phyloP scores from a whole-genome alignment of 164 flowering plant species.

The Piper betle region DNA sequence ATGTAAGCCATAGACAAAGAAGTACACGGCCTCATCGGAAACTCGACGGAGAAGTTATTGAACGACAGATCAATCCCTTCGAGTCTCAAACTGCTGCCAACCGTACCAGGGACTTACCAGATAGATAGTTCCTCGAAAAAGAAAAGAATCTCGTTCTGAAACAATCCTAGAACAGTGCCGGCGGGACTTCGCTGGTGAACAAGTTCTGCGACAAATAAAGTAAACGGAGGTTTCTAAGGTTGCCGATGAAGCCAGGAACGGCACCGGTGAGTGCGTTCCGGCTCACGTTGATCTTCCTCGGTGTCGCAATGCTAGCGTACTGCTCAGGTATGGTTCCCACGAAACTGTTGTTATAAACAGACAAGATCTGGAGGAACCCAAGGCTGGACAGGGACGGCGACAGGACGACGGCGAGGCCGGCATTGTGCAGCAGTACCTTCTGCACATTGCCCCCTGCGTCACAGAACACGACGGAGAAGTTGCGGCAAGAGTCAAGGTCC shows the following conservation, averaged over 20 bases:
- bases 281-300: constrained; percentile 91
- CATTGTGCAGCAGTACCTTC: constrained; percentile 67
- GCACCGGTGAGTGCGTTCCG: constrained; percentile 68
- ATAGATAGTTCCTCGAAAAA: constrained; percentile 53
- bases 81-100: constrained; percentile 51
- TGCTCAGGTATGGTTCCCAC: constrained; percentile 60
- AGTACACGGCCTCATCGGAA: constrained; percentile 47
- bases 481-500: constrained; percentile 47
- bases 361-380: constrained; percentile 43
- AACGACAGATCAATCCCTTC: constrained; percentile 68
- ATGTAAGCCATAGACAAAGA: constrained; percentile 37
- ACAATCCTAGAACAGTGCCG: constrained; percentile 50
- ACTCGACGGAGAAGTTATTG: constrained; percentile 52
- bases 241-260: constrained; percentile 75
- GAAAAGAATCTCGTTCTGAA: constrained; percentile 60
- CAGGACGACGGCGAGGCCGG: constrained; percentile 53
- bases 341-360: constrained; percentile 69
- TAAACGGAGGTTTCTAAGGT: constrained; percentile 47
- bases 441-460: constrained; percentile 51
- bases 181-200: constrained; percentile 54
- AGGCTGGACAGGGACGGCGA: constrained; percentile 64
- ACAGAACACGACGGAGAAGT: constrained; percentile 58
- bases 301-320: constrained; percentile 30
- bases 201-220: constrained; percentile 83
- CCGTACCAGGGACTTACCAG: constrained; percentile 54